Evolutionary conservation across 2,329 filamentous ascomycete genomes (phyloP).

Genomic region (Fusarium pininemorale): DNA sequence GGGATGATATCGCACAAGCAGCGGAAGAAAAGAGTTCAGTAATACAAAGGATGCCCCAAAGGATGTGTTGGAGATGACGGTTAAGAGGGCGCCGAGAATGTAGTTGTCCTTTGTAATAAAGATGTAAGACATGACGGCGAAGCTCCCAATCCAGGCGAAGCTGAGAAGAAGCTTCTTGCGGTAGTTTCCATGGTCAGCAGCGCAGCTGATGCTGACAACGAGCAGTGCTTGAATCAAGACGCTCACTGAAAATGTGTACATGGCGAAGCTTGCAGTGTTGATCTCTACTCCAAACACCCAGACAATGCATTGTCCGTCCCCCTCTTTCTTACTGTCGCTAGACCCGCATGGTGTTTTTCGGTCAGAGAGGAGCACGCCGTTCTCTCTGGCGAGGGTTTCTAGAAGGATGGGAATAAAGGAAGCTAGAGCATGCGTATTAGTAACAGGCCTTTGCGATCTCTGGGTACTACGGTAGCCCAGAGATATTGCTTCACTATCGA

Average conservation of each 20-base stretch:
- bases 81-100: conserved; percentile 81
- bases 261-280: conserved; percentile 96
- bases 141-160: conserved; percentile 86
- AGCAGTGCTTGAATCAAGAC: conserved; percentile 88
- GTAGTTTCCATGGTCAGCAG: conserved; percentile 92
- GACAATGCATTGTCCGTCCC: conserved; percentile 79
- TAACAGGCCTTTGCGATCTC: neutral
- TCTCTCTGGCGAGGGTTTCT: conserved; percentile 91
- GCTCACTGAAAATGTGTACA: conserved; percentile 97
- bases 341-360: conserved; percentile 77
- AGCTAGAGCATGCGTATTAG: conserved; percentile 57
- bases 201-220: conserved; percentile 95
- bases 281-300: conserved; percentile 84
- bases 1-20: conserved; percentile 89
- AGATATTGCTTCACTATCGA: neutral
- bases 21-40: conserved; percentile 91
- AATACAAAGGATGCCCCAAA: conserved; percentile 96
- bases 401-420: conserved; percentile 96
- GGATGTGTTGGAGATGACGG: conserved; percentile 90
- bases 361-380: conserved; percentile 86
- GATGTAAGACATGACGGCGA: conserved; percentile 89
- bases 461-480: neutral
- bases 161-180: conserved; percentile 85
- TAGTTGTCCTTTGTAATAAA: conserved; percentile 80
- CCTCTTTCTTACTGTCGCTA: conserved; percentile 62